Conservation (phyloP, 2,329 filamentous ascomycete species). For the Exophiala aquamarina region DNA sequence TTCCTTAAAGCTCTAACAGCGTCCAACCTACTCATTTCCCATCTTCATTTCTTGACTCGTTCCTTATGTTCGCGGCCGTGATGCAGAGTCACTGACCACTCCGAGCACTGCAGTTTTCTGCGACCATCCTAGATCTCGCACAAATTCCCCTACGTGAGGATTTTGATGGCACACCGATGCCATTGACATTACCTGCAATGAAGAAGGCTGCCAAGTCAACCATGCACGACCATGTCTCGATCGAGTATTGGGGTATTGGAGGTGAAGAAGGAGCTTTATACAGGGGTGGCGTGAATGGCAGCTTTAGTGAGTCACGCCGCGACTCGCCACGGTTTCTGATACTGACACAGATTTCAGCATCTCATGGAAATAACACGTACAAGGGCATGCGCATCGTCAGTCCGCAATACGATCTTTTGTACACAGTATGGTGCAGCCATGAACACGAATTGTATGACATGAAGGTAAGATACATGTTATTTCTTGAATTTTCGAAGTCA, state of each 20-base stretch:
- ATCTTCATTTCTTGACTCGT: too few relatives aligned
- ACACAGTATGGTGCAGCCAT: conserved; percentile 41
- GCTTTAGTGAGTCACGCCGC: conserved; percentile 1
- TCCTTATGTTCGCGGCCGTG: too few relatives aligned
- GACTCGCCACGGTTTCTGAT: too few relatives aligned
- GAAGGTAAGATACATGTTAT: conserved; percentile 28
- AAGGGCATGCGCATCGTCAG: conserved; percentile 39
- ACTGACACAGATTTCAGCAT: too few relatives aligned
- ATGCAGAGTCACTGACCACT: too few relatives aligned
- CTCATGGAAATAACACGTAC: conserved; percentile 32
- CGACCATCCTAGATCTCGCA: conserved; percentile 52
- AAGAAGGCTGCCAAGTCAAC: not conserved
- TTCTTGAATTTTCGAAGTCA: conserved; percentile 9
- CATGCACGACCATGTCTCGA: conserved; percentile 54
- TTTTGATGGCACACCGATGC: conserved; percentile 59
- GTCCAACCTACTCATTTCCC: too few relatives aligned
- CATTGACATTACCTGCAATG: conserved; percentile 29
- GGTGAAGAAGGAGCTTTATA: conserved; percentile 33
- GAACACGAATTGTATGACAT: conserved; percentile 43
- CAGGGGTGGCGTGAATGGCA: not conserved
- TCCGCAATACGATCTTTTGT: conserved; percentile 38
- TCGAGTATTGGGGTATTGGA: conserved; percentile 56
- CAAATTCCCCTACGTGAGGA: conserved; percentile 39
- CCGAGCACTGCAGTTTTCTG: too few relatives aligned
- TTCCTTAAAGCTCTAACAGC: too few relatives aligned